Conservation (phyloP, 2,329 filamentous ascomycete species). For the Cryphonectria radicalis region DNA sequence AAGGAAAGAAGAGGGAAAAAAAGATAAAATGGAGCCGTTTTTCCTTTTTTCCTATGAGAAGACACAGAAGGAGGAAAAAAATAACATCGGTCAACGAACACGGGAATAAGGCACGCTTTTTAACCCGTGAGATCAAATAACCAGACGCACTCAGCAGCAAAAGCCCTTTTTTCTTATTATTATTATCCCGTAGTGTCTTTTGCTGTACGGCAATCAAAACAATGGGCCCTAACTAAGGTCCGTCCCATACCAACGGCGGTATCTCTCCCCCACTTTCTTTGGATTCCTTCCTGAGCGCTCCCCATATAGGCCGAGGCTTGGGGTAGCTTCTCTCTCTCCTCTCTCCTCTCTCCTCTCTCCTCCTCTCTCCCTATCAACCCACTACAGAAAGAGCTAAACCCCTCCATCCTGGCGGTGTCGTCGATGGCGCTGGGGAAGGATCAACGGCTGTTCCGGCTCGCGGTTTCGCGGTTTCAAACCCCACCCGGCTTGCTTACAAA, state of each 20-base stretch:
- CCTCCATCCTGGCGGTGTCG: neutral
- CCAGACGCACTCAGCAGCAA: neutral
- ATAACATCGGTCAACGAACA: neutral
- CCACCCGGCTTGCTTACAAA: neutral
- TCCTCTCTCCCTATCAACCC: neutral
- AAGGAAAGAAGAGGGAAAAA: neutral
- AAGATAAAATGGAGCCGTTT: neutral
- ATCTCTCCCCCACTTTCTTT: neutral
- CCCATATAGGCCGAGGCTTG: neutral
- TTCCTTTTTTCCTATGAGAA: neutral
- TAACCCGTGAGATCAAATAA: neutral
- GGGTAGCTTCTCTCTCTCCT: neutral
- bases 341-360: neutral
- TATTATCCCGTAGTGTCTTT: neutral
- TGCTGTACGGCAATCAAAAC: too few species aligned
- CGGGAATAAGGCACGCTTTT: neutral
- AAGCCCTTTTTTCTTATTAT: too few species aligned
- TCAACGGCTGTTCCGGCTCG: neutral
- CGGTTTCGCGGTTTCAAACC: neutral
- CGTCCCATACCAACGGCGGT: neutral
- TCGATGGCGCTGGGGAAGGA: neutral
- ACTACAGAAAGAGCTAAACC: neutral
- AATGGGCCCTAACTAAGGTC: too few species aligned
- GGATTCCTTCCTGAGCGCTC: neutral
- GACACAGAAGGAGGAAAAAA: neutral